These are phyloP conservation scores for Acanthochlamys bracteata DNA, from an alignment of 106 monocot species.

Conservation along the genomic window DNA sequence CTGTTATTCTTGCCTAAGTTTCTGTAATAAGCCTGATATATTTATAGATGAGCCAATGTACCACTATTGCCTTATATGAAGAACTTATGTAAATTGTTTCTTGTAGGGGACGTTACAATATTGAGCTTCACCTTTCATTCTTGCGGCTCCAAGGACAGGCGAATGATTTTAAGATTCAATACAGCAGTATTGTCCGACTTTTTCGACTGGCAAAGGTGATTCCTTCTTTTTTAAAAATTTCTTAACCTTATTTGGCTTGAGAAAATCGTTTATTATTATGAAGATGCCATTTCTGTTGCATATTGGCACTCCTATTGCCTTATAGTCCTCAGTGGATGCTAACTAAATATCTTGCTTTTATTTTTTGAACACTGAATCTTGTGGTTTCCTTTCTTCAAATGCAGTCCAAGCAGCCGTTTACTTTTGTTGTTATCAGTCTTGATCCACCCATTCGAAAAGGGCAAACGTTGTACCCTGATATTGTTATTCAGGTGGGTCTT, in stretches of 20 bases:
- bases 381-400: constrained; percentile 7
- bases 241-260: too few species aligned
- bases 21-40: too few species aligned
- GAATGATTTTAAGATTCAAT: constrained; percentile 98
- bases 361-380: too few species aligned
- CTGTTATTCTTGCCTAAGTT: too few species aligned
- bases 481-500: constrained; percentile 68
- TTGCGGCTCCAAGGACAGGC: constrained; percentile 97
- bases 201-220: constrained; percentile 89
- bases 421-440: constrained; percentile 92
- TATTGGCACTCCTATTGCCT: too few species aligned
- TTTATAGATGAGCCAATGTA: too few species aligned
- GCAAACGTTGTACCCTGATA: constrained; percentile 93
- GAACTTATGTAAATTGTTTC: constrained; percentile 7
- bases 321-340: too few species aligned
- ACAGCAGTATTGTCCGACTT: constrained; percentile 88
- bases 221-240: neutral
- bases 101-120: constrained; percentile 79
- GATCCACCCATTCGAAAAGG: constrained; percentile 99
- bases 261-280: too few species aligned
- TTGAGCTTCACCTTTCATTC: constrained; percentile 94
- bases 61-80: neutral
- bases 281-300: too few species aligned
- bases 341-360: too few species aligned
- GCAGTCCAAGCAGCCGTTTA: constrained; percentile 98